phyloP scores from a whole-genome alignment of 192 early-diverging fungal genomes.

The Coemansia sp. region DNA sequence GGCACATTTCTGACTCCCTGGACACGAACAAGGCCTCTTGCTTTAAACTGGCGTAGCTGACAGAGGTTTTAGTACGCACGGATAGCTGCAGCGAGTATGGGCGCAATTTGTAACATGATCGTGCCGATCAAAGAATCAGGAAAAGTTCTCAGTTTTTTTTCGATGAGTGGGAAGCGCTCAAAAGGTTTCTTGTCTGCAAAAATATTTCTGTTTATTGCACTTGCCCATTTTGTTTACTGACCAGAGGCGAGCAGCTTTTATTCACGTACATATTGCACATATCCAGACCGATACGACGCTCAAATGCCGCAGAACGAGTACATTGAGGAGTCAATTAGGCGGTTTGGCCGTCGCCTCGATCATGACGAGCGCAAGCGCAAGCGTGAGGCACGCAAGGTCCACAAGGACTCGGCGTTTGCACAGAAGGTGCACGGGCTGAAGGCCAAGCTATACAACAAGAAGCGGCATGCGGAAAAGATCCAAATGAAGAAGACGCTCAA shows the following conservation, averaged over 20 bases:
- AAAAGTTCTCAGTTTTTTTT: slow-evolving; percentile 3
- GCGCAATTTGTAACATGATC: slow-evolving; percentile 7
- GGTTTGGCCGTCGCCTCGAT: slow-evolving; percentile 94
- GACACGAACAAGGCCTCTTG: slow-evolving; percentile 12
- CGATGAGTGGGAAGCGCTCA: not conserved
- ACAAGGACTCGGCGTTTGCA: slow-evolving; percentile 88
- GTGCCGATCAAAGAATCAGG: slow-evolving; percentile 3
- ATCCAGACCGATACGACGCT: not conserved
- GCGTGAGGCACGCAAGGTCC: slow-evolving; percentile 87
- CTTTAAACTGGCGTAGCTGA: too few relatives aligned
- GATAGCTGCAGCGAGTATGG: slow-evolving; percentile 2
- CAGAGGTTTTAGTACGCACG: not conserved
- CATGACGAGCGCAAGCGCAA: slow-evolving; percentile 97
- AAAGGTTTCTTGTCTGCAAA: not conserved
- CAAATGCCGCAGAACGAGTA: slow-evolving; percentile 89
- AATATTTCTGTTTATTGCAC: not conserved
- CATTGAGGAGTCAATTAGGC: slow-evolving; percentile 97
- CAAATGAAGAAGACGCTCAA: slow-evolving; percentile 99
- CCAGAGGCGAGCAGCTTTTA: not conserved
- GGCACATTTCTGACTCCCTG: slow-evolving; percentile 24
- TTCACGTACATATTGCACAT: not conserved
- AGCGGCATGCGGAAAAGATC: slow-evolving; percentile 96
- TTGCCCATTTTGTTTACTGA: slow-evolving; percentile 6
- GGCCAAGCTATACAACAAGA: slow-evolving; percentile 99
- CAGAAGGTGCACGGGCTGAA: slow-evolving; percentile 96